These are phyloP conservation scores for Artomyces pyxidatus DNA, from an alignment of 768 basidiomycete genomes.

Conservation along the genomic window DNA sequence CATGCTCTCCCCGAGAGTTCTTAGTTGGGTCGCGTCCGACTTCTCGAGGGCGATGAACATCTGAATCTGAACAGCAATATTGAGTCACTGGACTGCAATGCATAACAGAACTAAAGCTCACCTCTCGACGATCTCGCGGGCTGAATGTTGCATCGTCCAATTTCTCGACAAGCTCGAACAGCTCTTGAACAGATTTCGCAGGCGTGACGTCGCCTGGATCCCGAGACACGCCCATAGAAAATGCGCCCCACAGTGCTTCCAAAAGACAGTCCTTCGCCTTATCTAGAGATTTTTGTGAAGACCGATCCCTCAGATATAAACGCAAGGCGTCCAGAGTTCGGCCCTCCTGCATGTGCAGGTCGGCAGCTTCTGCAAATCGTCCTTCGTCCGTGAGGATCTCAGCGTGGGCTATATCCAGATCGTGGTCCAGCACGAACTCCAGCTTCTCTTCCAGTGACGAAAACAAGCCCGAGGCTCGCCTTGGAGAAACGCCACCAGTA, in stretches of 20 bases:
- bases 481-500: too few relatives aligned
- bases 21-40: not conserved
- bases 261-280: conserved; percentile 36
- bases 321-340: conserved; percentile 37
- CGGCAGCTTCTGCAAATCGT: conserved; percentile 41
- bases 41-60: not conserved
- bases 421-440: conserved; percentile 47
- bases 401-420: conserved; percentile 42
- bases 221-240: conserved; percentile 35
- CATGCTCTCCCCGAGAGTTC: not conserved
- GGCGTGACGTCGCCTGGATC: too few relatives aligned
- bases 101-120: not conserved
- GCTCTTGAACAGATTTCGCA: not conserved
- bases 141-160: not conserved
- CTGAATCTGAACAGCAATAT: not conserved
- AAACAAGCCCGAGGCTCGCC: conserved; percentile 43
- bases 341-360: conserved; percentile 37
- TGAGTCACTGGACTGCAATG: not conserved
- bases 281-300: conserved; percentile 21
- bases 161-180: not conserved
- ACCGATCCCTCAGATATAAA: conserved; percentile 31
- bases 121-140: not conserved
- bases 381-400: conserved; percentile 35
- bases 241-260: conserved; percentile 36
- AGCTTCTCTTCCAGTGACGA: conserved; percentile 40